phyloP scores from a whole-genome alignment of 768 basidiomycete genomes.

The Xerocomellus chrysenteron region DNA sequence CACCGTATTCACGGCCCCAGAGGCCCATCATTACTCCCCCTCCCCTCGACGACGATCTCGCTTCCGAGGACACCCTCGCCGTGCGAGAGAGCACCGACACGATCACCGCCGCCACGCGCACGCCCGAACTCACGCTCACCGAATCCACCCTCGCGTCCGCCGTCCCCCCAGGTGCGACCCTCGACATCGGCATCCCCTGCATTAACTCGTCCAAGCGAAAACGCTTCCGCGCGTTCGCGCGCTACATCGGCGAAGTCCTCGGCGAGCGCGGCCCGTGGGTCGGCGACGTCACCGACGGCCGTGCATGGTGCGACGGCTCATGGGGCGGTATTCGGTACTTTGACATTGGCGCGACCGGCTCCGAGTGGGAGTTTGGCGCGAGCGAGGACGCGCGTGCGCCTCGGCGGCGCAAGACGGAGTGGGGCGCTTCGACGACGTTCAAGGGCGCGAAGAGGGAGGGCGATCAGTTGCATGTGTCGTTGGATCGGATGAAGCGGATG shows the following conservation, averaged over 20 bases:
- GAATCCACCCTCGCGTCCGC: conserved; percentile 26
- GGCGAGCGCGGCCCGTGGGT: conserved; percentile 73
- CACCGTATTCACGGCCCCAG: conserved; percentile 23
- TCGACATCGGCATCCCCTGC: conserved; percentile 88
- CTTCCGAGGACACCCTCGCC: conserved; percentile 19
- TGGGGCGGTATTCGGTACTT: conserved; percentile 85
- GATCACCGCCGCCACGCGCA: conserved; percentile 22
- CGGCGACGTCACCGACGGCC: conserved; percentile 51
- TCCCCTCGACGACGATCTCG: conserved; percentile 13
- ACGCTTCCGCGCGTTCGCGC: conserved; percentile 81
- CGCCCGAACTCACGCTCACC: conserved; percentile 16
- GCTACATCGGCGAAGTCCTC: conserved; percentile 84
- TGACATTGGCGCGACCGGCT: conserved; percentile 59
- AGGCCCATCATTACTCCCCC: conserved; percentile 10
- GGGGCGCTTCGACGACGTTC: conserved; percentile 36
- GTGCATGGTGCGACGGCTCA: conserved; percentile 84
- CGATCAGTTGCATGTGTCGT: conserved; percentile 43
- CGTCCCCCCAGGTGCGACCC: conserved; percentile 54
- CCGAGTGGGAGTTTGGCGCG: conserved; percentile 64
- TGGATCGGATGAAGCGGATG: conserved; percentile 55
- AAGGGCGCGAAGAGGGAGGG: conserved; percentile 55
- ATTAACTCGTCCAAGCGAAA: conserved; percentile 82
- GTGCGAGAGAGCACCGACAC: conserved; percentile 29
- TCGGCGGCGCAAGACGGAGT: conserved; percentile 24
- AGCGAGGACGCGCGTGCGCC: conserved; percentile 38